phyloP scores from a whole-genome alignment of 106 monocot genomes.

The Dioscorea zingiberensis region DNA sequence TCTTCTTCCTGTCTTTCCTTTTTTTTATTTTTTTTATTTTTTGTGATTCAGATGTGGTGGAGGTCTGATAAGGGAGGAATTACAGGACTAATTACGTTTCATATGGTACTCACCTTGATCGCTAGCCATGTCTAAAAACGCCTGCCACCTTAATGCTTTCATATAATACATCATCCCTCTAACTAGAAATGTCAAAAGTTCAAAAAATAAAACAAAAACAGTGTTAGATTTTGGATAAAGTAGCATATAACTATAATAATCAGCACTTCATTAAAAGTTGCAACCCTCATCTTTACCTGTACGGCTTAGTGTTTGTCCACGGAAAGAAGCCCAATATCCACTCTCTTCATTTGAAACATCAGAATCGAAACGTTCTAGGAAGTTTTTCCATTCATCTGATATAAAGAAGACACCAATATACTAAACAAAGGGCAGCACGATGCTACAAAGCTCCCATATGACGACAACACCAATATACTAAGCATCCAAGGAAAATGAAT shows the following conservation, averaged over 20 bases:
- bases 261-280: not conserved
- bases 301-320: slow-evolving; percentile 70
- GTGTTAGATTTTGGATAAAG: too few relatives aligned
- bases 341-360: slow-evolving; percentile 34
- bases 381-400: slow-evolving; percentile 73
- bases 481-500: not conserved
- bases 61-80: too few relatives aligned
- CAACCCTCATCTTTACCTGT: slow-evolving; percentile 33
- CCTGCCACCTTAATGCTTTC: slow-evolving; percentile 57
- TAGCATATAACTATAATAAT: too few relatives aligned
- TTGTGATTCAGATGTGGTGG: too few relatives aligned
- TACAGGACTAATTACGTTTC: too few relatives aligned
- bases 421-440: too few relatives aligned
- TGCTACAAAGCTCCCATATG: too few relatives aligned
- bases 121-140: slow-evolving; percentile 48
- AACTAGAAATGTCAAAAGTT: slow-evolving; percentile 16
- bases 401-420: not conserved
- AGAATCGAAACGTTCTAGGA: slow-evolving; percentile 39
- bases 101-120: slow-evolving; percentile 28
- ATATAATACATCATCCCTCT: slow-evolving; percentile 84
- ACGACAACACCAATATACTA: too few relatives aligned
- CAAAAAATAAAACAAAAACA: too few relatives aligned
- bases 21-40: too few relatives aligned
- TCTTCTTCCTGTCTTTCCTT: too few relatives aligned
- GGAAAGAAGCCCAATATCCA: slow-evolving; percentile 72